phyloP scores from a whole-genome alignment of 345 rosid genomes.

The Populus pruinosa region DNA sequence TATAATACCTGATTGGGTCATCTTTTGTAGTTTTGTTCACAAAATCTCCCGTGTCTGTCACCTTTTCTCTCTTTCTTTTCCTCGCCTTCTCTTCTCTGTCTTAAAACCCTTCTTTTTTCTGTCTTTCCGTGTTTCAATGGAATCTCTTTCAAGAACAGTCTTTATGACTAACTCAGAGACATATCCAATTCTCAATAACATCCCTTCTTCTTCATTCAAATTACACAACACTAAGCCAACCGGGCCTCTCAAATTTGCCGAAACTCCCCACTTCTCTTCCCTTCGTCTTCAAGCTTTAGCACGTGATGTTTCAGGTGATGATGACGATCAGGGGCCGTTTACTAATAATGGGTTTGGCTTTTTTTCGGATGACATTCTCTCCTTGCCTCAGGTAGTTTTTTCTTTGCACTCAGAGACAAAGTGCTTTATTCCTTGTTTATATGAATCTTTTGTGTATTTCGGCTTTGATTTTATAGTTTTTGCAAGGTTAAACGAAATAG shows the following conservation, averaged over 20 bases:
- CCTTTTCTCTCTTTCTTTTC: too few relatives aligned
- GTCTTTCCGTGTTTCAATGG: conserved; percentile 34
- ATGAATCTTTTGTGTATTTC: too few relatives aligned
- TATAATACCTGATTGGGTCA: too few relatives aligned
- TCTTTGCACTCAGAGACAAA: too few relatives aligned
- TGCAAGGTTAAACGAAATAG: background rate
- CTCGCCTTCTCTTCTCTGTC: background rate
- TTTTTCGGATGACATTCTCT: conserved; percentile 39
- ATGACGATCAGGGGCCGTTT: conserved; percentile 27
- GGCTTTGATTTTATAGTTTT: background rate
- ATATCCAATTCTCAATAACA: conserved; percentile 14
- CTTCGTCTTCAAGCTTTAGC: conserved; percentile 42
- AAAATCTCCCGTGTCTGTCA: too few relatives aligned
- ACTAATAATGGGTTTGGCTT: conserved; percentile 34
- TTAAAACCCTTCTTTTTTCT: background rate
- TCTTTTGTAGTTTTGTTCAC: too few relatives aligned
- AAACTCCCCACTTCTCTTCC: conserved; percentile 22
- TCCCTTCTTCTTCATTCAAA: conserved; percentile 26
- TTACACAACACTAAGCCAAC: conserved; percentile 22
- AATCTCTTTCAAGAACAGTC: conserved; percentile 41
- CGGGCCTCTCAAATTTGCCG: conserved; percentile 43
- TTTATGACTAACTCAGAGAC: conserved; percentile 36
- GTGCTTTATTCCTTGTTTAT: background rate
- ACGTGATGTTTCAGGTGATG: conserved; percentile 40
- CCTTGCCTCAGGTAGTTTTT: conserved; percentile 51